Percentiles rank a stretch among this genome's conserved stretches.
Conservation (phyloP, 78 protist species). For the Polysphondylium violaceum region DNA sequence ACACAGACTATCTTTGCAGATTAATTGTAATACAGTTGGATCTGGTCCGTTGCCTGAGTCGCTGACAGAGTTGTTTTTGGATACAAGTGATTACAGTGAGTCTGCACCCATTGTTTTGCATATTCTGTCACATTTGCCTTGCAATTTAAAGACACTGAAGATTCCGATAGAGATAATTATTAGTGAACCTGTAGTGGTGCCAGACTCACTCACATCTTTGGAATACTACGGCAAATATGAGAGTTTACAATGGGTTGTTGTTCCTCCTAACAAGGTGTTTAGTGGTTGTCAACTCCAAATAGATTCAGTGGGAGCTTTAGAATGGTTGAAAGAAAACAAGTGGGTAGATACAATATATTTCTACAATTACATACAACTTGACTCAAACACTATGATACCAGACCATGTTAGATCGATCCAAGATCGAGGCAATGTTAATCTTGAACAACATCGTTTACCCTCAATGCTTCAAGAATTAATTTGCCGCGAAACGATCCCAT, state of each 20-base stretch:
- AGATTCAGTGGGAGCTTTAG: neutral
- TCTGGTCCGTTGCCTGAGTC: neutral
- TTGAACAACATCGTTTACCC: neutral
- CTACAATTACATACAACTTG: neutral
- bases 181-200: neutral
- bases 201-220: neutral
- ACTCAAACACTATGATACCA: neutral
- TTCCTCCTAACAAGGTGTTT: neutral
- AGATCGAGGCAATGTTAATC: neutral
- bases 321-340: neutral
- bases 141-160: constrained; percentile 1
- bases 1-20: neutral
- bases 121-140: neutral
- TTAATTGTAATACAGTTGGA: neutral
- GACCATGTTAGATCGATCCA: neutral
- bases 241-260: neutral
- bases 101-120: neutral
- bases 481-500: neutral
- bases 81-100: neutral
- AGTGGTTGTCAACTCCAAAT: neutral
- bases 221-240: neutral
- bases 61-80: neutral
- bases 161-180: neutral
- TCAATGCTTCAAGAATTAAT: neutral
- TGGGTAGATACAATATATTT: neutral